Evolutionary conservation across 2,329 filamentous ascomycete species (phyloP), one percentile per base, ranked within the genome.

Genomic region (Colletotrichum caudatum): DNA sequence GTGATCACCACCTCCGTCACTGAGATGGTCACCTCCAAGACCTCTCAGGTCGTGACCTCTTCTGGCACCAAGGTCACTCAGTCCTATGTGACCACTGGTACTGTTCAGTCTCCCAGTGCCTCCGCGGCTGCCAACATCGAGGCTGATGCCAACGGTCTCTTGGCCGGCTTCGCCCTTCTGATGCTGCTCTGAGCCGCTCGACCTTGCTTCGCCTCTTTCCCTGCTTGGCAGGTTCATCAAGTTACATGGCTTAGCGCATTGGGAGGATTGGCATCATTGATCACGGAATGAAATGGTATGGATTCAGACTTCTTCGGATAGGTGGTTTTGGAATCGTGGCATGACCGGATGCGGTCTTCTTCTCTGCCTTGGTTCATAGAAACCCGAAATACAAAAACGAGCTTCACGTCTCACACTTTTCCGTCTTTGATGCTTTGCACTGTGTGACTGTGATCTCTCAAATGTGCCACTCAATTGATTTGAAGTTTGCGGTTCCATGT

Each of bases 121-220:
- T 37, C 54, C 54, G 54, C 54, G 5, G 33, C 33, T 23, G 33
- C 33, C 33, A 57, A 39, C 11, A 57, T 23, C 20, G 20, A 57
- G 33, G 6, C 12, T 23, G 54, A 57, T 23, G 20, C 11, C 33
- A 57, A 16, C 20, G 33, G 54, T 16, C 11, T 57, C 29, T 39
- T 20, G 54, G 54, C 54, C n/a, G 54, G 54, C 54, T 16, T 57
- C 54, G 54, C 54, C 33, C 54, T 57, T 39, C 54, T 57, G 54
- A 57, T 57, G 33, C 33, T 57, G 2, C 20, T 57, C 20, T 57
- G 37, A 62, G 44, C 14, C 5, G 14, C 3, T n/a, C 14, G 7
- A 8, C 9, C 33, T 64, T 39, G 20, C 54, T 39, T 39, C 2
- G 54, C 33, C n/a, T 39, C 53, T 56, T 56, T 46, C 53, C 16